Evolutionary conservation across 352 stramenopile species (phyloP).

Genomic region (Phytophthora pluvialis): DNA sequence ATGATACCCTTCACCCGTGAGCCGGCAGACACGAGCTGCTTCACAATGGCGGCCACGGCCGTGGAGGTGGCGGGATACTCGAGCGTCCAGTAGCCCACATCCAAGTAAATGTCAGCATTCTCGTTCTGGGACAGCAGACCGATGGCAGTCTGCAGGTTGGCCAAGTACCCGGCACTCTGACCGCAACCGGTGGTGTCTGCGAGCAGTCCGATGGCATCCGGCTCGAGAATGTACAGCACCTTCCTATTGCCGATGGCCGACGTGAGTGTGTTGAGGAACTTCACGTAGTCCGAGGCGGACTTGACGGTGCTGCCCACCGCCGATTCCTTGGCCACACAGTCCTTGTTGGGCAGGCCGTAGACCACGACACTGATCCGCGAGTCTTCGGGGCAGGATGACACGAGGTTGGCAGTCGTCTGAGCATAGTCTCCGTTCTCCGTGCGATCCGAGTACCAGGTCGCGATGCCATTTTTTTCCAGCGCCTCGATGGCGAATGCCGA

Average conservation of each 20-base stretch:
- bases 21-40: conserved; percentile 39
- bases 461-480: conserved; percentile 59
- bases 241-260: conserved; percentile 56
- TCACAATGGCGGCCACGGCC: conserved; percentile 44
- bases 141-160: conserved; percentile 60
- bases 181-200: conserved; percentile 42
- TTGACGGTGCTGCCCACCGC: conserved; percentile 38
- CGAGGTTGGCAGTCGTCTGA: conserved; percentile 36
- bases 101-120: conserved; percentile 78
- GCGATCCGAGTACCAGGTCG: conserved; percentile 76
- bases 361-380: conserved; percentile 66
- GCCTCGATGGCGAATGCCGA: conserved; percentile 53
- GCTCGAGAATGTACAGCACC: conserved; percentile 74
- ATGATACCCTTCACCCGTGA: conserved; percentile 65
- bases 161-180: conserved; percentile 51
- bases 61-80: conserved; percentile 27
- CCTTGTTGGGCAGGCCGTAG: conserved; percentile 79
- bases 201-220: conserved; percentile 66
- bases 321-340: conserved; percentile 69
- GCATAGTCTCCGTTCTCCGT: conserved; percentile 46
- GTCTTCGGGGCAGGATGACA: conserved; percentile 41
- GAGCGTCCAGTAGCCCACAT: conserved; percentile 74
- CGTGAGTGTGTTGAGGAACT: conserved; percentile 56
- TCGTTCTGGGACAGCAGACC: conserved; percentile 56
- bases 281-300: conserved; percentile 53